These are phyloP conservation scores for Mariannaea elegans DNA, from an alignment of 2,329 filamentous ascomycete species.

Conservation along the genomic window DNA sequence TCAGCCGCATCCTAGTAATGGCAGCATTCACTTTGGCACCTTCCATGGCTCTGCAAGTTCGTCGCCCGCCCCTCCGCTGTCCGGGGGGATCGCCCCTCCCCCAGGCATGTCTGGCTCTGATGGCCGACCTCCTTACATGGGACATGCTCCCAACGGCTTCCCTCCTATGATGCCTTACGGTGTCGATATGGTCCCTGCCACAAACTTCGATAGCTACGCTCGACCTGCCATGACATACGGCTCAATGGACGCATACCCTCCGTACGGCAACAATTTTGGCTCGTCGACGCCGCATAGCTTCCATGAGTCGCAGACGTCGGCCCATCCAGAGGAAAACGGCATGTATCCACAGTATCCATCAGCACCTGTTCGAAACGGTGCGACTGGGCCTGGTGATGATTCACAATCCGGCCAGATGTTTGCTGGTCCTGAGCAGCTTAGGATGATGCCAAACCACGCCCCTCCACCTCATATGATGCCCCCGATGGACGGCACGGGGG, in stretches of 20 bases:
- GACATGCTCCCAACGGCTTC: slow-evolving; percentile 46
- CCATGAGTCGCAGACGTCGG: slow-evolving; percentile 68
- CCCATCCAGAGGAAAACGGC: slow-evolving; percentile 55
- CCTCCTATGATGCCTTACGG: slow-evolving; percentile 50
- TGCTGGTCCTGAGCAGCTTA: slow-evolving; percentile 42
- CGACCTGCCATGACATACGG: slow-evolving; percentile 48
- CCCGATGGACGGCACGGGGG: slow-evolving; percentile 46
- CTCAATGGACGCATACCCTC: slow-evolving; percentile 46
- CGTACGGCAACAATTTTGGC: slow-evolving; percentile 53
- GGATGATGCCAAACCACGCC: slow-evolving; percentile 45
- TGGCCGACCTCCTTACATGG: slow-evolving; percentile 47
- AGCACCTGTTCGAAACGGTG: slow-evolving; percentile 51
- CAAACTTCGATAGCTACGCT: slow-evolving; percentile 49
- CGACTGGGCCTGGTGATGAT: slow-evolving; percentile 42
- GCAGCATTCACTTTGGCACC: slow-evolving; percentile 65
- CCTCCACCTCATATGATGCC: slow-evolving; percentile 41
- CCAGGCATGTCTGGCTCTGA: slow-evolving; percentile 53
- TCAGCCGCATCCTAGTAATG: slow-evolving; percentile 62
- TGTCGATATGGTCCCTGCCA: slow-evolving; percentile 46
- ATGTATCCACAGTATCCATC: slow-evolving; percentile 51
- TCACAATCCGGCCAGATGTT: slow-evolving; percentile 43
- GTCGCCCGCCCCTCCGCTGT: slow-evolving; percentile 63
- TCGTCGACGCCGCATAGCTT: slow-evolving; percentile 69
- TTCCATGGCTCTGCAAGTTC: slow-evolving; percentile 65
- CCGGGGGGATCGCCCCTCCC: slow-evolving; percentile 58